Conservation (phyloP, 768 basidiomycete genomes). For the Lactarius indigo region DNA sequence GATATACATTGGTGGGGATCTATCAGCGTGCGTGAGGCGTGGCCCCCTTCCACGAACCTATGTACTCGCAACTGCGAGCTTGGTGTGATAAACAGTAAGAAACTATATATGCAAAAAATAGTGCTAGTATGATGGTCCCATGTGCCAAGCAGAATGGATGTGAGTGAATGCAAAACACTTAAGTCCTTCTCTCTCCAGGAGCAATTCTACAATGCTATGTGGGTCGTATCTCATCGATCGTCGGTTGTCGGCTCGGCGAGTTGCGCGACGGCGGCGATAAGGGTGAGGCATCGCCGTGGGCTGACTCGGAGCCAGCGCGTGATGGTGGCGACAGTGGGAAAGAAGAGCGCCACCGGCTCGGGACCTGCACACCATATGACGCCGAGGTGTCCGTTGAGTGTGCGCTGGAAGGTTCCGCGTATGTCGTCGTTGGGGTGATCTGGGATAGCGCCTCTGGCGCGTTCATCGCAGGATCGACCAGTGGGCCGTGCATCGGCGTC, state of each 20-base stretch:
- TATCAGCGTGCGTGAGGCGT: slow-evolving; percentile 13
- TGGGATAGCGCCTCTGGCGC: slow-evolving; percentile 42
- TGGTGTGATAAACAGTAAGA: slow-evolving; percentile 4
- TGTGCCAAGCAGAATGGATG: slow-evolving; percentile 9
- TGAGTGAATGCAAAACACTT: slow-evolving; percentile 3
- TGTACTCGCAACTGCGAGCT: neutral
- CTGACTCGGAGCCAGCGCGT: slow-evolving; percentile 8
- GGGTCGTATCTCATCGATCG: slow-evolving; percentile 10
- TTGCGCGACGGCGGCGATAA: slow-evolving; percentile 3
- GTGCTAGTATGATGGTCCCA: slow-evolving; percentile 6
- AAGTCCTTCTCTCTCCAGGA: neutral
- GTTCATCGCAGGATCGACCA: slow-evolving; percentile 40
- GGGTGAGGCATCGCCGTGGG: neutral
- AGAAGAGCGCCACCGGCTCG: slow-evolving; percentile 22
- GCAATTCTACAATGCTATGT: neutral
- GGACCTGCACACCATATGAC: slow-evolving; percentile 22
- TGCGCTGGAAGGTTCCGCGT: slow-evolving; percentile 23
- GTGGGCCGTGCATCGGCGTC: slow-evolving; percentile 43
- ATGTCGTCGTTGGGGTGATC: slow-evolving; percentile 35
- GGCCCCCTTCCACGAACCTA: neutral
- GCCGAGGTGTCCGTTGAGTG: slow-evolving; percentile 19
- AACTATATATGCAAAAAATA: slow-evolving; percentile 14
- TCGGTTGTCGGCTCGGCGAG: slow-evolving; percentile 10
- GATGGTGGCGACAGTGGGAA: neutral
- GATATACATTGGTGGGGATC: slow-evolving; percentile 19